Evolutionary conservation across 2,329 filamentous ascomycete genomes (phyloP).

Genomic region (Xylariaceae sp.): DNA sequence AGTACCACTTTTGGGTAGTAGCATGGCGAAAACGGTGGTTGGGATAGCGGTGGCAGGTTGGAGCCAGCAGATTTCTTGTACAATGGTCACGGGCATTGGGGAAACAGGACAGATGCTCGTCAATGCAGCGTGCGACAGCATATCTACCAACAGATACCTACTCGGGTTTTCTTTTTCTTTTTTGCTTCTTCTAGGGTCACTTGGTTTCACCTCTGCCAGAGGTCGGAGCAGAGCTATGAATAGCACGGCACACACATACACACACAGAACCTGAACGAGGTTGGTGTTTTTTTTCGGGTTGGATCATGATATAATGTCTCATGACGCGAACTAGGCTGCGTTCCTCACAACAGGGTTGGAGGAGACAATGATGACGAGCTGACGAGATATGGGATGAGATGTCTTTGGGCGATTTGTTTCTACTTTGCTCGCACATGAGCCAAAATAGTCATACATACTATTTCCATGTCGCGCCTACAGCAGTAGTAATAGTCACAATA

Average conservation of each 20-base stretch:
- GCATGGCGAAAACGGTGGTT: slow-evolving; percentile 44
- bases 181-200: slow-evolving; percentile 25
- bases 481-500: slow-evolving; percentile 1
- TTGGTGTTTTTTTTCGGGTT: slow-evolving; percentile 29
- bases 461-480: slow-evolving; percentile 3
- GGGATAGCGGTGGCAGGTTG: slow-evolving; percentile 32
- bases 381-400: slow-evolving; percentile 18
- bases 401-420: slow-evolving; percentile 12
- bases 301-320: slow-evolving; percentile 40
- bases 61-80: slow-evolving; percentile 40
- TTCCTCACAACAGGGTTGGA: slow-evolving; percentile 15
- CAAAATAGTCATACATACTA: slow-evolving; percentile 22
- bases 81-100: slow-evolving; percentile 38
- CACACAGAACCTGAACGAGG: slow-evolving; percentile 23
- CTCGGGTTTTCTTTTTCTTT: slow-evolving; percentile 11
- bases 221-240: slow-evolving; percentile 28
- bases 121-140: slow-evolving; percentile 29
- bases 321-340: slow-evolving; percentile 35
- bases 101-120: slow-evolving; percentile 32
- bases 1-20: slow-evolving; percentile 33
- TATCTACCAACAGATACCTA: slow-evolving; percentile 26
- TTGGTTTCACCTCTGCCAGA: slow-evolving; percentile 28
- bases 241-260: slow-evolving; percentile 23
- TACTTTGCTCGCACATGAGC: slow-evolving; percentile 16
- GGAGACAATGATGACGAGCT: slow-evolving; percentile 21